Evolutionary conservation across 257 asterid species (phyloP), one percentile per base, ranked within the genome.

Genomic region (Nemophila menziesii): DNA sequence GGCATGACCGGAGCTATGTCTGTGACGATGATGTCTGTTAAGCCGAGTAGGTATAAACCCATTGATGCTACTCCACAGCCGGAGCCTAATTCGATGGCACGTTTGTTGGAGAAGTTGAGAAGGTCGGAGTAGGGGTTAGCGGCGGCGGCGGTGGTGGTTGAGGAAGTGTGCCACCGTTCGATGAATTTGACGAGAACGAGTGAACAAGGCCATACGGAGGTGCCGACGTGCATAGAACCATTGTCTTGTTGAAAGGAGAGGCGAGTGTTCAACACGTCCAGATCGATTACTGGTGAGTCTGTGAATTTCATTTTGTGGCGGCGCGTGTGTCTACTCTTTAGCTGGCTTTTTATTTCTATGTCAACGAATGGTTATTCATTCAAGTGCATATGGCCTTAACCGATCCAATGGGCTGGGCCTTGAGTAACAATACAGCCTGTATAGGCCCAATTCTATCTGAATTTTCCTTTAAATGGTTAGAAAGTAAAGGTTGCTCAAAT

Each of bases 1-100:
- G 95, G 95, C 93, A 84, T 80, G 5, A 89, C 98, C n/a, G 98
- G 86, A 23, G 94, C 74, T 42, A 84, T 84, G 64, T 89, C 98
- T 5, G 98, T 89, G 17, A 78, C 61, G 5, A 89, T 54, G 68
- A 84, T 44, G 67, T 89, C 78, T 44, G 64, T 74, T 19, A 89
- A 77, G 58, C 95, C 95, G 37, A 89, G 72, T 16, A 72, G 42
- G 70, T 63, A 84, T 12, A 89, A 54, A 14, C 92, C 95, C 95
- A 84, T 84, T 49, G 83, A 61, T 26, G 94, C 80, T 42, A 56
- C 92, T 10, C 94, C 98, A 66, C 95, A 89, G 17, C 98, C 98
- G 11, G 94, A 62, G 5, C 95, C 98, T 13, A 84, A 79, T 54
- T 89, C 98, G 38, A 89, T 52, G 33, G 70, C 98, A 2, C 98